Evolutionary conservation across 1,284 basidiomycete species (phyloP).

Genomic region (Vanrija sp.): DNA sequence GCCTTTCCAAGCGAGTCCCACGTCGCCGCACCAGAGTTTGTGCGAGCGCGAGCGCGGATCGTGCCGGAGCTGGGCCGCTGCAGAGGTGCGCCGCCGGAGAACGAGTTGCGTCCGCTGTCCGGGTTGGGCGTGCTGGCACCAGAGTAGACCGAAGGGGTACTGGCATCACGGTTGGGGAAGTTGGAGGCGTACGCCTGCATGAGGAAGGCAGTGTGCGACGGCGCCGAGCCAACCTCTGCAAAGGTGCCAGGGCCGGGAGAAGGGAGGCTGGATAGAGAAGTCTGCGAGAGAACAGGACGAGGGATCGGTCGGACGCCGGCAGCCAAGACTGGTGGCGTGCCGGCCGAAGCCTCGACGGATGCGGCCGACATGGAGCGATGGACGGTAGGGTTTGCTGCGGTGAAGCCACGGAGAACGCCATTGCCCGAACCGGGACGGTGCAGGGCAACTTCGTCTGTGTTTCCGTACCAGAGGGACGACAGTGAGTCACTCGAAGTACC

Average conservation of each 20-base stretch:
- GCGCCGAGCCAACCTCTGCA: conserved; percentile 36
- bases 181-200: conserved; percentile 37
- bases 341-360: conserved; percentile 15
- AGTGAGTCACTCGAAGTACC: conserved; percentile 26
- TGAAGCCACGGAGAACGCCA: conserved; percentile 29
- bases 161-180: conserved; percentile 30
- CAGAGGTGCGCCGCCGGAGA: not conserved
- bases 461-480: conserved; percentile 27
- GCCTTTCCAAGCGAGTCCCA: conserved; percentile 42
- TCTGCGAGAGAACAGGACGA: conserved; percentile 35
- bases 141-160: conserved; percentile 1
- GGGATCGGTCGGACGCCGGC: conserved; percentile 16
- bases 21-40: conserved; percentile 24
- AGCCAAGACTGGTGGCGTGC: not conserved
- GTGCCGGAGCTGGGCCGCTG: conserved; percentile 8
- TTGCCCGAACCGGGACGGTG: conserved; percentile 19
- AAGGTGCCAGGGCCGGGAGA: conserved; percentile 14
- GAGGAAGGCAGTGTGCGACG: conserved; percentile 32
- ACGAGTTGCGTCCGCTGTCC: no score
- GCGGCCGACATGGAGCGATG: conserved; percentile 18
- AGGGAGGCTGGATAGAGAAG: conserved; percentile 26
- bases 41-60: conserved; percentile 19
- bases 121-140: conserved; percentile 1
- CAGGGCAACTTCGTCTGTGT: conserved; percentile 13
- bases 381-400: conserved; percentile 17